phyloP scores from a whole-genome alignment of 495 filamentous ascomycete species.

The Aspergillus mulundensis region DNA sequence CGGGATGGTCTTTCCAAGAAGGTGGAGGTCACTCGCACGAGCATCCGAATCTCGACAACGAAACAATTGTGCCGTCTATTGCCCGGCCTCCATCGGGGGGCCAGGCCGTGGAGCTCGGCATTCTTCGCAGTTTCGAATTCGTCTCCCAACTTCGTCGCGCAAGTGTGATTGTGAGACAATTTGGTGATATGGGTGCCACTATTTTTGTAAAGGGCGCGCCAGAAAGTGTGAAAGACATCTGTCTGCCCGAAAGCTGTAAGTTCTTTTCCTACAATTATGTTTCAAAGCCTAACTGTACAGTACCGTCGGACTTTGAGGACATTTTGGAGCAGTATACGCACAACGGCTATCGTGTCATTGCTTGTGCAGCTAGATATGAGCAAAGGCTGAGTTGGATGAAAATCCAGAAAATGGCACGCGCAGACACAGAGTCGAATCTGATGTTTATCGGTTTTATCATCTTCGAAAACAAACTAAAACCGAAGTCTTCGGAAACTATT shows the following conservation, averaged over 20 bases:
- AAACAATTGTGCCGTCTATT: slow-evolving; percentile 71
- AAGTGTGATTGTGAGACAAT: slow-evolving; percentile 86
- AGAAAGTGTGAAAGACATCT: slow-evolving; percentile 93
- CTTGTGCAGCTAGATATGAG: slow-evolving; percentile 85
- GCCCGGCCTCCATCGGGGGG: slow-evolving; percentile 88
- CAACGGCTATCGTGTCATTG: slow-evolving; percentile 95
- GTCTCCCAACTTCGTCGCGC: slow-evolving; percentile 91
- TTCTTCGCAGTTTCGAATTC: slow-evolving; percentile 90
- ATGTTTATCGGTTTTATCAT: slow-evolving; percentile 94
- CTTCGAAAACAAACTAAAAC: slow-evolving; percentile 98
- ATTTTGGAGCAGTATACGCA: slow-evolving; percentile 86
- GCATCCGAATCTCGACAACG: slow-evolving; percentile 57
- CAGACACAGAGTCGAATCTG: slow-evolving; percentile 75
- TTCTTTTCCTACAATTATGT: slow-evolving; percentile 18
- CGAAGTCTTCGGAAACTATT: slow-evolving; percentile 70
- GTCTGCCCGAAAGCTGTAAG: slow-evolving; percentile 71
- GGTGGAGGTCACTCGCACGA: slow-evolving; percentile 49
- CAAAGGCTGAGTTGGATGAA: slow-evolving; percentile 86
- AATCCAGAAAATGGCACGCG: slow-evolving; percentile 85
- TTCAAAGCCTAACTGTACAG: slow-evolving; percentile 30
- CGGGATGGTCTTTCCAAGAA: slow-evolving; percentile 88
- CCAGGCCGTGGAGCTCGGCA: slow-evolving; percentile 71
- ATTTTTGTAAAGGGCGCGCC: slow-evolving; percentile 96
- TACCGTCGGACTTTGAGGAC: slow-evolving; percentile 88
- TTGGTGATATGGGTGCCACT: slow-evolving; percentile 71